Conservation (phyloP, 495 filamentous ascomycete species). For the Hyaloscypha hepaticicola region DNA sequence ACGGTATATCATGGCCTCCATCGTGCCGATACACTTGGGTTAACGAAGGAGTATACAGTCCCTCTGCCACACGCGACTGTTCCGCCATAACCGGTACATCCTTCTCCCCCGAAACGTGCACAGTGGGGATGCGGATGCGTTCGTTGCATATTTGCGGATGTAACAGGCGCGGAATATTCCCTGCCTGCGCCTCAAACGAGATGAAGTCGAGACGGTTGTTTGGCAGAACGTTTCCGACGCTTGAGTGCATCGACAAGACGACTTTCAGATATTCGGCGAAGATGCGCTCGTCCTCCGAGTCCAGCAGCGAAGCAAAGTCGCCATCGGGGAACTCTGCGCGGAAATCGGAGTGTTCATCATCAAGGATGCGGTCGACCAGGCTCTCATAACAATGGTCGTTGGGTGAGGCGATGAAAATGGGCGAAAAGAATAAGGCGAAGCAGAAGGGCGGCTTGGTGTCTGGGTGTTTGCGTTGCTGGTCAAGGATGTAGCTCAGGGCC, state of each 20-base stretch:
- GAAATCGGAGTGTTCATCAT: no score
- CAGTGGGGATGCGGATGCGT: neutral
- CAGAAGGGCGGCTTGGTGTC: conserved; percentile 8
- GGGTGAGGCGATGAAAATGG: conserved; percentile 7
- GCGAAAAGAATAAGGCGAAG: conserved; percentile 14
- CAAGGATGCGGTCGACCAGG: no score
- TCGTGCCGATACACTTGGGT: no score
- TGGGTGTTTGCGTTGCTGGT: conserved; percentile 3
- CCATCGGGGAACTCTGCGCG: no score
- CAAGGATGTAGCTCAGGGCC: conserved; percentile 7
- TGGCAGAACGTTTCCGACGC: neutral
- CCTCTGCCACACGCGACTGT: no score
- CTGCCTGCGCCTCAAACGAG: neutral
- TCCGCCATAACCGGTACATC: no score
- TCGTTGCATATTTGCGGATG: neutral
- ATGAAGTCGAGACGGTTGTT: neutral
- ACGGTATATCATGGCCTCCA: no score
- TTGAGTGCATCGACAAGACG: neutral
- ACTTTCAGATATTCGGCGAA: neutral
- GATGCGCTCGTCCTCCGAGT: no score
- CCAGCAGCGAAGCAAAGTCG: no score
- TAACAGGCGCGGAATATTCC: neutral
- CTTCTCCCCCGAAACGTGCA: neutral
- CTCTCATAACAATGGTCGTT: no score
- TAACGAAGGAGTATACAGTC: no score